These are phyloP conservation scores for Kwoniella dejecticola DNA, from an alignment of 768 basidiomycete species.

Conservation along the genomic window DNA sequence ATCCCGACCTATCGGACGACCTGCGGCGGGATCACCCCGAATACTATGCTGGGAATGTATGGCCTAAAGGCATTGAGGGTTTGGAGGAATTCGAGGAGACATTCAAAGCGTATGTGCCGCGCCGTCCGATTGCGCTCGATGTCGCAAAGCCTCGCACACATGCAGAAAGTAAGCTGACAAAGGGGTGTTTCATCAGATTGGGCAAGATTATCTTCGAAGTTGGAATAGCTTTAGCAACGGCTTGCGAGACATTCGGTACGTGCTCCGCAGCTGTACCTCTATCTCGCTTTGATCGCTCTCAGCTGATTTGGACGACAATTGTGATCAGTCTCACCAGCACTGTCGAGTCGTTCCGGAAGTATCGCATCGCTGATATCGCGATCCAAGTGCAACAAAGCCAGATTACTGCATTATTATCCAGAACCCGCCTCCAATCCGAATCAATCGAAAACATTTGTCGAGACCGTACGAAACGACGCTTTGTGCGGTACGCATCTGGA, in stretches of 20 bases:
- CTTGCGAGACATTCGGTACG: conserved; percentile 89
- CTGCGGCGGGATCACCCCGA: conserved; percentile 69
- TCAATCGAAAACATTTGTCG: conserved; percentile 59
- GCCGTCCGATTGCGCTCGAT: too few relatives aligned
- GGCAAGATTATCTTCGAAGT: conserved; percentile 67
- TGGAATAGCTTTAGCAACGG: conserved; percentile 75
- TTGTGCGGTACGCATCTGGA: conserved; percentile 90
- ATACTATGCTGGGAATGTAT: conserved; percentile 87
- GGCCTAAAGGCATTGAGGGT: conserved; percentile 58
- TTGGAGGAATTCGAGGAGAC: conserved; percentile 78
- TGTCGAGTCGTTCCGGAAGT: conserved; percentile 3
- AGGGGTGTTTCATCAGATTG: conserved; percentile 58
- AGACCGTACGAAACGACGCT: conserved; percentile 73
- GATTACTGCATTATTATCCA: conserved; percentile 95
- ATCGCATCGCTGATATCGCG: conserved; percentile 70
- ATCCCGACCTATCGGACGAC: conserved; percentile 64
- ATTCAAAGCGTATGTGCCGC: conserved; percentile 85
- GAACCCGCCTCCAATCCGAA: conserved; percentile 62
- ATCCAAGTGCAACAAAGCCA: conserved; percentile 72
- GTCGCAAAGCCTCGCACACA: too few relatives aligned
- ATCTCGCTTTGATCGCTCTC: too few relatives aligned
- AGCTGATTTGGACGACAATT: too few relatives aligned
- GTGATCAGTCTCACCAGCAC: conserved; percentile 9
- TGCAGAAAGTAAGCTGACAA: too few relatives aligned
- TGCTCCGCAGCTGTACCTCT: too few relatives aligned